Percentiles rank a stretch among this genome's conserved stretches.
These are phyloP conservation scores for Mortierella hygrophila DNA, from an alignment of 192 early-diverging fungal genomes.

Conservation along the genomic window DNA sequence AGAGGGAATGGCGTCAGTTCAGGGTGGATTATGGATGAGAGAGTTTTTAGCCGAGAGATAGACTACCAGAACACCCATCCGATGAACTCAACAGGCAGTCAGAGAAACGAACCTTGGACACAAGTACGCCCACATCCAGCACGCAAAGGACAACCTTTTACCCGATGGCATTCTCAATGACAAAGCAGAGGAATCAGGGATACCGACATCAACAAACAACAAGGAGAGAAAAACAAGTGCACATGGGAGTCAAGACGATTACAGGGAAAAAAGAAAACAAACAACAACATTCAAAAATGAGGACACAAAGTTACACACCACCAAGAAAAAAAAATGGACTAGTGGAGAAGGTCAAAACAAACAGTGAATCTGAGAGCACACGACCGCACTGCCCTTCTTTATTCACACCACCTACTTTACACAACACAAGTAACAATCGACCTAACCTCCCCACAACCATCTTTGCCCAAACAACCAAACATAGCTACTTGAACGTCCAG, in stretches of 20 bases:
- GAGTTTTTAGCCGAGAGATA: slow-evolving; percentile 6
- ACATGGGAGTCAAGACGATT: no score
- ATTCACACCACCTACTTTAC: background rate
- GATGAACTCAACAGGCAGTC: background rate
- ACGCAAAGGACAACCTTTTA: background rate
- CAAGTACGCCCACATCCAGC: background rate
- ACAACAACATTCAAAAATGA: background rate
- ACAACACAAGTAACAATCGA: background rate
- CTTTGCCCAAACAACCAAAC: no score
- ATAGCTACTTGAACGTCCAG: slow-evolving; percentile 66
- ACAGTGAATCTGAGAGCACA: background rate
- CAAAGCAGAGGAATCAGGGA: background rate
- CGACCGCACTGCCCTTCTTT: background rate
- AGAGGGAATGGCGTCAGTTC: background rate
- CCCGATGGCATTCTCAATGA: no score
- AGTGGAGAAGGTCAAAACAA: background rate
- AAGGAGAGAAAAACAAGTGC: background rate
- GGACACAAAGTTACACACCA: background rate
- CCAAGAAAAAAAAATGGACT: background rate
- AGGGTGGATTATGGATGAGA: background rate
- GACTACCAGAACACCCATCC: no score
- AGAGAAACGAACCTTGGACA: background rate
- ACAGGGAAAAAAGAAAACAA: background rate
- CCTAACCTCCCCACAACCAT: background rate
- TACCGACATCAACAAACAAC: background rate